Base-by-base conservation (phyloP, 148 eudicot species). In the Dysphania ambrosioides region DNA sequence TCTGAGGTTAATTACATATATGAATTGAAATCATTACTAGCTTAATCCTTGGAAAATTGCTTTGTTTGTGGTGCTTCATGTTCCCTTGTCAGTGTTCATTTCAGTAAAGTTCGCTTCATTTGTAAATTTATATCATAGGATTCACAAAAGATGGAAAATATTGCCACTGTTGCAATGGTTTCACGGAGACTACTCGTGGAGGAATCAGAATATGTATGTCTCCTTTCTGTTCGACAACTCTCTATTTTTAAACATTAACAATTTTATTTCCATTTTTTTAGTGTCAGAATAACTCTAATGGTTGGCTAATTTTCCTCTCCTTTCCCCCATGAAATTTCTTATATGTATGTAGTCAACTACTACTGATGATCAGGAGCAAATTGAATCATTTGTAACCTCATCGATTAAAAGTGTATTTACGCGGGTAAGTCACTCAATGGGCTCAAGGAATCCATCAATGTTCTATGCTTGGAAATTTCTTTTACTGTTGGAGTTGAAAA, bases 151-250 rank as follows among this genome's bases (percentile, higher is more conserved):
- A 89, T 94, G 92, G 96, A 90, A 71, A 76, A 82, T 77, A 82
- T 88, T 23, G 78, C 87, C 38, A 84, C 89, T 69, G 88, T 89
- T 72, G 88, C 97, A 42, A 92, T 92, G 99, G 86, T 91, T 83
- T 78, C 87, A 36, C 85, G 93, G 77, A 89, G 97, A 86, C 83
- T 96, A 79, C 94, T 96, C 74, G 85, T 81, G 71, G 98, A 95
- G 86, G 98, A 92, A 77, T 87, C 92, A 21, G 91, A 85, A 80
- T 30, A 65, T 83, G 96, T 90, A 85, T 72, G 86, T 69, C 41
- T 76, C 55, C 63, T 57, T 47, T 55, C 74, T 34, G 41, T 56
- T 64, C 70, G 32, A 29, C 65, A 36, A 40, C 26, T 79, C 31
- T 34, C 34, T 38, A 31, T 23, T 61, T 30, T 77, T 38, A 19